Conservation (phyloP, 2,329 filamentous ascomycete genomes). For the Claviceps paspali region DNA sequence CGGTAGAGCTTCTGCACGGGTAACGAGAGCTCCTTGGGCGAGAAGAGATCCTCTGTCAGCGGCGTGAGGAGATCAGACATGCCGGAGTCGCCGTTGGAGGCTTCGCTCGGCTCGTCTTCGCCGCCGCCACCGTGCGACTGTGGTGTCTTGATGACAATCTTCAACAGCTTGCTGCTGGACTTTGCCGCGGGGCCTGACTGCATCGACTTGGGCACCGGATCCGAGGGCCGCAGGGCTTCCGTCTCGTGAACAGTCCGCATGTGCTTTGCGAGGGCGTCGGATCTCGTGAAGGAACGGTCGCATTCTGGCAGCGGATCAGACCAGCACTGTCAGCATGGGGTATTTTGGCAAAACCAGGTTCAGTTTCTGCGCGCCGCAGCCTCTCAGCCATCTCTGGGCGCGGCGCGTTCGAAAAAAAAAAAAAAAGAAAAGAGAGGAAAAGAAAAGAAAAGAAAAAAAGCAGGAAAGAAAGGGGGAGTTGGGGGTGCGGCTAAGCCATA, state of each 20-base stretch:
- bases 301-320: slow-evolving; percentile 48
- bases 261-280: slow-evolving; percentile 90
- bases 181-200: slow-evolving; percentile 31
- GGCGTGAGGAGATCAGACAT: slow-evolving; percentile 43
- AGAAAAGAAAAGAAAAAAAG: neutral
- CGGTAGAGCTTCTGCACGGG: slow-evolving; percentile 44
- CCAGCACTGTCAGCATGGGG: too few relatives aligned
- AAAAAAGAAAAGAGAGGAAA: neutral
- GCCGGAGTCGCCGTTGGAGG: slow-evolving; percentile 37
- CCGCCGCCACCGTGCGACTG: slow-evolving; percentile 41
- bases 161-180: slow-evolving; percentile 39
- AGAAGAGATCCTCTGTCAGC: slow-evolving; percentile 45
- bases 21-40: slow-evolving; percentile 46
- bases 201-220: slow-evolving; percentile 58
- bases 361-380: too few relatives aligned
- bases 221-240: slow-evolving; percentile 70
- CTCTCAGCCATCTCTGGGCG: neutral
- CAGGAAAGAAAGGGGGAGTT: neutral
- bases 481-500: too few relatives aligned
- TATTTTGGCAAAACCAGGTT: too few relatives aligned
- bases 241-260: slow-evolving; percentile 99
- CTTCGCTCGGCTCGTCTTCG: slow-evolving; percentile 37
- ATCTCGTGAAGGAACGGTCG: slow-evolving; percentile 89
- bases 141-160: slow-evolving; percentile 48
- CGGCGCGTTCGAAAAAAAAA: too few relatives aligned